phyloP scores from a whole-genome alignment of 2,329 filamentous ascomycete genomes.

The Exophiala dermatitidis region DNA sequence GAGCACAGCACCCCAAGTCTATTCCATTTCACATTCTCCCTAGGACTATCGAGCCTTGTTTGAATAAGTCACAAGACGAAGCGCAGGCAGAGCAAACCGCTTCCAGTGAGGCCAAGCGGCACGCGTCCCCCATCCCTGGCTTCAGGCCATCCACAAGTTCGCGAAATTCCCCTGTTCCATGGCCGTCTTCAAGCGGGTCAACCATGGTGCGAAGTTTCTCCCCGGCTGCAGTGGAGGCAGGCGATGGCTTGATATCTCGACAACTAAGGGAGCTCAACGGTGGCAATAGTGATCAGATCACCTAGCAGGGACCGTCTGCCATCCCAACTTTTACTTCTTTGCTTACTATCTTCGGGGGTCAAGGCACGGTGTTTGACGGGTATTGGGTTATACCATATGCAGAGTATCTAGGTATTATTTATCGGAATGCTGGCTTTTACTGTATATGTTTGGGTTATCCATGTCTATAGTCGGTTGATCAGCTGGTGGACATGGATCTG shows the following conservation, averaged over 20 bases:
- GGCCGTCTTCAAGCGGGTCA: constrained; percentile 7
- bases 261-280: constrained; percentile 23
- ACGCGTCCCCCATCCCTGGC: constrained; percentile 19
- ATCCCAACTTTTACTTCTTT: too few relatives aligned
- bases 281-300: background rate
- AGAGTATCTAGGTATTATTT: too few relatives aligned
- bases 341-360: background rate
- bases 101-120: background rate
- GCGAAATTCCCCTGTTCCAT: constrained; percentile 23
- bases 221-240: constrained; percentile 18
- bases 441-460: too few relatives aligned
- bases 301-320: background rate
- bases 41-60: background rate
- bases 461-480: too few relatives aligned
- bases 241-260: constrained; percentile 23
- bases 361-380: background rate
- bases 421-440: too few relatives aligned
- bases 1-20: background rate
- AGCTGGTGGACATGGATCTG: too few relatives aligned
- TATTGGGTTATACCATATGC: too few relatives aligned
- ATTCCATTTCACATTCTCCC: background rate
- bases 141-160: constrained; percentile 22
- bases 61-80: background rate
- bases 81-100: background rate
- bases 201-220: constrained; percentile 15